phyloP scores from a whole-genome alignment of 768 basidiomycete genomes.

The Kwoniella sp. region DNA sequence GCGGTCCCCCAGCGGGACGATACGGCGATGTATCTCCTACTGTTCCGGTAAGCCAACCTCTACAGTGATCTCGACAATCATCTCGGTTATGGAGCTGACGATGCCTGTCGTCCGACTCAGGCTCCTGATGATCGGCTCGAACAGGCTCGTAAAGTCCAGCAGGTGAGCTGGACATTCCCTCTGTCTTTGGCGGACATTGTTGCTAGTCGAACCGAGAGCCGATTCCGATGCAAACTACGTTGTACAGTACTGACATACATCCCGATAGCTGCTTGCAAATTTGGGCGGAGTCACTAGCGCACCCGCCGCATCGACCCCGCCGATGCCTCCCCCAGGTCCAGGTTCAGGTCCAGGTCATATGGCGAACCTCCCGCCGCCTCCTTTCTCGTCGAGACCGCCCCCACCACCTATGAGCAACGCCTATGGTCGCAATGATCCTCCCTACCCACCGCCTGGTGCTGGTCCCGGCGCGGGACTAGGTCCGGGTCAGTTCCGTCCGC shows the following conservation, averaged over 20 bases:
- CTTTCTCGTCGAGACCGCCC: background rate
- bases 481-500: conserved; percentile 1
- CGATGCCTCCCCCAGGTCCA: background rate
- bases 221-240: background rate
- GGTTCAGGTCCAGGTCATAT: background rate
- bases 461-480: background rate
- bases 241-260: background rate
- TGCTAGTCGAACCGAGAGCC: no score
- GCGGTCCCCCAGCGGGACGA: conserved; percentile 18
- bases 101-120: no score
- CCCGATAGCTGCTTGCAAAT: conserved; percentile 17
- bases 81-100: background rate
- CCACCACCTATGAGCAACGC: conserved; percentile 2
- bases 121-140: conserved; percentile 76
- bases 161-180: conserved; percentile 22
- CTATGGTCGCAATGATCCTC: conserved; percentile 4
- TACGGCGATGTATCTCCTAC: conserved; percentile 26
- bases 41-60: conserved; percentile 17
- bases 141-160: conserved; percentile 60
- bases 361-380: conserved; percentile 6
- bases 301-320: background rate
- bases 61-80: background rate
- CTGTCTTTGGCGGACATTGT: no score
- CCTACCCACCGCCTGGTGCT: conserved; percentile 7
- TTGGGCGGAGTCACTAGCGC: conserved; percentile 9